Conservation (phyloP, 805 yeast species). For the Hanseniaspora lachancei region DNA sequence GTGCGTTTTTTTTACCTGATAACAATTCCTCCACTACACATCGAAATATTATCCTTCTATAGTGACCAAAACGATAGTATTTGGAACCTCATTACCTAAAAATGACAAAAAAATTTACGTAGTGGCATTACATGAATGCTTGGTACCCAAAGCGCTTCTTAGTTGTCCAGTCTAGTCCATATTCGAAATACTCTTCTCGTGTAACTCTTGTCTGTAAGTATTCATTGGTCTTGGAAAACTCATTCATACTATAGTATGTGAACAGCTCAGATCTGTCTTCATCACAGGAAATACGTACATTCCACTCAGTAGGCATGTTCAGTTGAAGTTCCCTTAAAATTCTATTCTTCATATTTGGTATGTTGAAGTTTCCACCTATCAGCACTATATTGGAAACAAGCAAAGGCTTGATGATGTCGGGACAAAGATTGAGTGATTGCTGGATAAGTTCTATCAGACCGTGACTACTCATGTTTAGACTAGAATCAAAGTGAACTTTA, state of each 20-base stretch:
- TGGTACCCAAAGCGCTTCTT: slow-evolving; percentile 33
- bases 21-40: too few relatives aligned
- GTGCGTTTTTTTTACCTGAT: too few relatives aligned
- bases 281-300: slow-evolving; percentile 35
- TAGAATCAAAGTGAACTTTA: slow-evolving; percentile 42
- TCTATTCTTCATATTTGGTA: slow-evolving; percentile 56
- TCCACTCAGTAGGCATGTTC: slow-evolving; percentile 62
- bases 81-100: background rate
- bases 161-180: slow-evolving; percentile 46
- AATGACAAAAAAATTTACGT: background rate
- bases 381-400: slow-evolving; percentile 66
- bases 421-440: slow-evolving; percentile 55
- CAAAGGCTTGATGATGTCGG: slow-evolving; percentile 61
- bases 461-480: slow-evolving; percentile 39
- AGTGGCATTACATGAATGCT: slow-evolving; percentile 21
- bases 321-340: slow-evolving; percentile 47
- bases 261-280: slow-evolving; percentile 31
- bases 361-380: slow-evolving; percentile 68
- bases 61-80: too few relatives aligned
- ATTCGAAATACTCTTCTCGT: slow-evolving; percentile 70
- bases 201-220: slow-evolving; percentile 47
- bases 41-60: too few relatives aligned
- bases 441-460: slow-evolving; percentile 63
- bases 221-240: slow-evolving; percentile 30
- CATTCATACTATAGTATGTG: slow-evolving; percentile 48